A percentile compares a stretch with the other conserved stretches of the same genome.
Evolutionary conservation across 192 early-diverging fungal species (phyloP).

Genomic region (Spizellomyces sp.): DNA sequence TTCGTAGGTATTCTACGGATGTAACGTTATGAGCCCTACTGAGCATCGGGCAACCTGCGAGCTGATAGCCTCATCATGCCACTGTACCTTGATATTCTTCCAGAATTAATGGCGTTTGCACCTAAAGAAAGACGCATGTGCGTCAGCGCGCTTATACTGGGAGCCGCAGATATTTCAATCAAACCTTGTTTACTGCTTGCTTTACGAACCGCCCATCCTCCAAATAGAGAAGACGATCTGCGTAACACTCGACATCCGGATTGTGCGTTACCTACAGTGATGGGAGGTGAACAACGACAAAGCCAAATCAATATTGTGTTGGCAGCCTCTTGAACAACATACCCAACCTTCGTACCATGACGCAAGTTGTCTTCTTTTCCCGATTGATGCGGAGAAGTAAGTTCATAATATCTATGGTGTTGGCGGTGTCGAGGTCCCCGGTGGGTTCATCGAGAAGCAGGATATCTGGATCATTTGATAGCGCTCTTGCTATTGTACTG

Average conservation of each 20-base stretch:
- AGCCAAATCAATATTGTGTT: not conserved
- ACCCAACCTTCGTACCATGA: conserved; percentile 24
- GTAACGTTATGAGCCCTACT: not conserved
- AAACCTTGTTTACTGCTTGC: conserved; percentile 35
- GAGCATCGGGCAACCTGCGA: not conserved
- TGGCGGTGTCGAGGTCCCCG: conserved; percentile 72
- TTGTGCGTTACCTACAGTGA: conserved; percentile 37
- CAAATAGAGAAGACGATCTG: conserved; percentile 36
- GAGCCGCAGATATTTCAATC: not conserved
- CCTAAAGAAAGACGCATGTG: not conserved
- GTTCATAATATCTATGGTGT: conserved; percentile 44
- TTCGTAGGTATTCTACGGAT: conserved; percentile 22
- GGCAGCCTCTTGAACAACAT: too few relatives aligned
- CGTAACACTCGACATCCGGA: conserved; percentile 43
- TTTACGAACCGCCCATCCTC: conserved; percentile 37
- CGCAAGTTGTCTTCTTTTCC: conserved; percentile 28
- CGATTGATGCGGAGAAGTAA: conserved; percentile 35
- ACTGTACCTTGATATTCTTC: conserved; percentile 37
- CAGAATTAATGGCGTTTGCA: conserved; percentile 32
- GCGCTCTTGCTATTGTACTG: conserved; percentile 77
- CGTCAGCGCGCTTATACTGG: not conserved
- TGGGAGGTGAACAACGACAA: not conserved
- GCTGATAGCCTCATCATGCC: not conserved
- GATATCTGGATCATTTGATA: conserved; percentile 81
- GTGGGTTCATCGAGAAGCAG: conserved; percentile 92